Base-by-base conservation (phyloP, 2,329 filamentous ascomycete species). In the Geoglossum cookeanum region DNA sequence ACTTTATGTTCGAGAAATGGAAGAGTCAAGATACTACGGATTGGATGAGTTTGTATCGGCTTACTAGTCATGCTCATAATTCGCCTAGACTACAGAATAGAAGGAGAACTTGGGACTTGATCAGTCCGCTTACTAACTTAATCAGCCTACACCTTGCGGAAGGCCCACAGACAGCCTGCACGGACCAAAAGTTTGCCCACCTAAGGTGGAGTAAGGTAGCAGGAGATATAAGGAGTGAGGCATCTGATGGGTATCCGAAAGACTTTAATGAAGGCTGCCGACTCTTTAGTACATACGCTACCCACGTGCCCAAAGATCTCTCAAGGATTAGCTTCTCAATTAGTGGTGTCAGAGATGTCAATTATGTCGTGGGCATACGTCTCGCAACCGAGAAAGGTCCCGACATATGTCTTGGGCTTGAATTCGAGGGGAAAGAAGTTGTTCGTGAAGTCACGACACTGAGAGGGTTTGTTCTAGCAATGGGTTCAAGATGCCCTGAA, bases 81-180 rank as follows among this genome's bases (percentile, higher is more conserved):
- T 45, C 45, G 33, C 55, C 55, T 47, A 2, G 45, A 56, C 1
- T 56, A 27, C 35, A 27, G 37, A 56, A 47, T 47, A 45, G 55
- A 56, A 56, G 33, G 55, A 56, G 55, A 45, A 56, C 47, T 35
- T 56, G 55, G 55, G 55, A 56, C 32, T 56, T 56, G 33, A 47
- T 56, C 3, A 47, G 55, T 1, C 55, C 42, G 55, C 22, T 56
- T 47, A 45, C 42, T 42, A 45, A 47, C 45, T 33, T 56, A 45
- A 42, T 56, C 35, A 33, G 45, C 37, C 35, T 56, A 42, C 37
- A 3, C 55, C 55, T 56, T 33, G 55, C 37, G 17, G 37, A 27
- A 30, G 35, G 35, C 47, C 37, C 55, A 4, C 5, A 45, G 27
- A 47, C 32, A 13, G 15, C 15, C 29, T 56, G 55, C 45, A 6